These are phyloP conservation scores for Inosperma sp. DNA, from an alignment of 768 basidiomycete species.

Conservation along the genomic window DNA sequence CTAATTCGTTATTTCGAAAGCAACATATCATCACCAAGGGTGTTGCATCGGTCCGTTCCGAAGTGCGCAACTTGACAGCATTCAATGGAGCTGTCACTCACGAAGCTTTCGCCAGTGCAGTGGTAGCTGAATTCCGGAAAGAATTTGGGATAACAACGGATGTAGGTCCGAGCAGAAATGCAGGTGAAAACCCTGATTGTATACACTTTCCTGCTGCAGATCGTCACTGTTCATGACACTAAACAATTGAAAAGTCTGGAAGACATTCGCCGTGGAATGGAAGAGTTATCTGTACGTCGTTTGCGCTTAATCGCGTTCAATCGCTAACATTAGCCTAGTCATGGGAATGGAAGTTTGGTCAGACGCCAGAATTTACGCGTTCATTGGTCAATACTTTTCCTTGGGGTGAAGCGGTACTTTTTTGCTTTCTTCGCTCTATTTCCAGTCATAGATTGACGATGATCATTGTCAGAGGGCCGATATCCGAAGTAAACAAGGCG, in stretches of 20 bases:
- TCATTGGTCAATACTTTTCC: conserved; percentile 38
- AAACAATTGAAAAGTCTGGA: conserved; percentile 41
- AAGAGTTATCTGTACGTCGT: conserved; percentile 61
- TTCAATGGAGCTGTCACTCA: conserved; percentile 54
- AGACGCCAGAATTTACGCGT: conserved; percentile 91
- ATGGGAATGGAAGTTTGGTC: conserved; percentile 93
- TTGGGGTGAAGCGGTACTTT: conserved; percentile 49
- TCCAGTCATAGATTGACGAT: not conserved
- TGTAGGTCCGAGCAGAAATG: conserved; percentile 19
- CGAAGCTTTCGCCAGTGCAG: conserved; percentile 62
- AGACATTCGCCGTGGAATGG: conserved; percentile 65
- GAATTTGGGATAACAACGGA: conserved; percentile 44
- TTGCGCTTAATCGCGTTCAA: not conserved
- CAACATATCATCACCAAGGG: conserved; percentile 78
- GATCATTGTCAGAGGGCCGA: conserved; percentile 46
- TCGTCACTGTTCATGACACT: conserved; percentile 42
- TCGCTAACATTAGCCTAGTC: conserved; percentile 42
- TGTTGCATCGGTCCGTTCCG: conserved; percentile 87
- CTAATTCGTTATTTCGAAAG: conserved; percentile 34
- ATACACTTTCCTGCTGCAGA: conserved; percentile 25
- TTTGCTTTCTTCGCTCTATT: conserved; percentile 1
- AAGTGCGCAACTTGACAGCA: conserved; percentile 77
- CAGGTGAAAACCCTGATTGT: not conserved
- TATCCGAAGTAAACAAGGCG: conserved; percentile 61
- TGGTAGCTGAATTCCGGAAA: conserved; percentile 61